Evolutionary conservation across 192 early-diverging fungal species (phyloP).

Genomic region (Obelidium mucronatum): DNA sequence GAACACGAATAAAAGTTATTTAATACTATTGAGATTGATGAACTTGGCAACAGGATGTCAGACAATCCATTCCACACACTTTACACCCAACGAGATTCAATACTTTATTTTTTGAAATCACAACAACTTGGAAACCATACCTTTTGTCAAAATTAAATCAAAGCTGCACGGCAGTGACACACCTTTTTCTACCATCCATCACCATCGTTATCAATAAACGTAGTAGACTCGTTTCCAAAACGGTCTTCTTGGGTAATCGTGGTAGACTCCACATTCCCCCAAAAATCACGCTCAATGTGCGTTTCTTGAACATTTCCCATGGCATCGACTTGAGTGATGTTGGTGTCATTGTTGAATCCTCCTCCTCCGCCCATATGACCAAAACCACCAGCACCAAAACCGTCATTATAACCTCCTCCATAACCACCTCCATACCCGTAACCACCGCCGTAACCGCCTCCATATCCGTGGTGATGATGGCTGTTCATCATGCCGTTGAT

Average conservation of each 20-base stretch:
- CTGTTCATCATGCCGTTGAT: not conserved
- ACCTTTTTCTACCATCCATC: not conserved
- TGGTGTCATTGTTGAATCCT: not conserved
- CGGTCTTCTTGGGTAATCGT: not conserved
- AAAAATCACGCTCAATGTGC: slow-evolving; percentile 10
- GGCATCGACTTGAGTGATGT: not conserved
- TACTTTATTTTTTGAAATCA: too few species aligned
- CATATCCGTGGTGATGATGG: not conserved
- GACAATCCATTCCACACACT: too few species aligned
- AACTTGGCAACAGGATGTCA: not conserved
- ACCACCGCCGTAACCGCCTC: not conserved
- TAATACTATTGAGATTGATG: not conserved
- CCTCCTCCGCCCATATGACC: not conserved
- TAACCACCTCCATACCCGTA: not conserved
- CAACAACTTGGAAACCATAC: not conserved
- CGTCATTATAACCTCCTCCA: not conserved
- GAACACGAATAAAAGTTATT: not conserved
- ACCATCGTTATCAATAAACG: not conserved
- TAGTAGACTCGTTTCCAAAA: not conserved
- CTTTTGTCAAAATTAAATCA: not conserved
- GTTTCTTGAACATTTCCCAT: not conserved
- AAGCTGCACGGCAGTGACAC: too few species aligned
- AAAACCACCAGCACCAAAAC: slow-evolving; percentile 10
- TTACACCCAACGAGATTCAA: too few species aligned
- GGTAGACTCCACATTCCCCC: not conserved